Percentiles rank a stretch among this genome's conserved stretches.
Conservation (phyloP, 768 basidiomycete genomes). For the Amanita rubescens region DNA sequence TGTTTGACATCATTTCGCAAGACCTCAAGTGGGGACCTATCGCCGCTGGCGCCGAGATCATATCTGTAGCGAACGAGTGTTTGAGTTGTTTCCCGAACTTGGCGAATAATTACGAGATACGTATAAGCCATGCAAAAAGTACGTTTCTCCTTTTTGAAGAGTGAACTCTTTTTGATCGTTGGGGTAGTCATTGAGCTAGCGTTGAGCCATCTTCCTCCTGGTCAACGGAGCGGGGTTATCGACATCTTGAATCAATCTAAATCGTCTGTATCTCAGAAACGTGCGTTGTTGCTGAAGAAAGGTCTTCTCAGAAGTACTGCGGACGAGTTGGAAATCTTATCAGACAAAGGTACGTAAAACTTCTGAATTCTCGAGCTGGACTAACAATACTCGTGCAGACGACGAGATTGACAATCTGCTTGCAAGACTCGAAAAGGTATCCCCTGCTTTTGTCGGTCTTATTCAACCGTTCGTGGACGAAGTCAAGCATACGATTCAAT, state of each 20-base stretch:
- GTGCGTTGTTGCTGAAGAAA: slow-evolving; percentile 59
- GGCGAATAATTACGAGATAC: slow-evolving; percentile 61
- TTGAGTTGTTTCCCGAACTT: slow-evolving; percentile 69
- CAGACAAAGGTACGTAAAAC: slow-evolving; percentile 54
- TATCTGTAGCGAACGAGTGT: slow-evolving; percentile 59
- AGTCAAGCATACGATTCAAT: slow-evolving; percentile 54
- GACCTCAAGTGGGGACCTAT: slow-evolving; percentile 56
- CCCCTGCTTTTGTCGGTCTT: slow-evolving; percentile 41
- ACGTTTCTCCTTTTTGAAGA: slow-evolving; percentile 14
- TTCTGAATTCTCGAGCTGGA: too few species aligned
- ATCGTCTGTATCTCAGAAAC: slow-evolving; percentile 60
- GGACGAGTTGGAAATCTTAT: slow-evolving; percentile 69
- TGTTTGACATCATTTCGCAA: slow-evolving; percentile 79
- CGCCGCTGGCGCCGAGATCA: slow-evolving; percentile 69
- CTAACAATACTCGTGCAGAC: slow-evolving; percentile 33
- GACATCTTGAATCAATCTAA: slow-evolving; percentile 64
- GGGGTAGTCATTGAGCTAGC: slow-evolving; percentile 57
- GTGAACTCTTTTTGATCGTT: not conserved
- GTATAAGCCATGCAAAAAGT: slow-evolving; percentile 76
- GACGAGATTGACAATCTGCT: slow-evolving; percentile 55
- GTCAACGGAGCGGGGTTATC: slow-evolving; percentile 46
- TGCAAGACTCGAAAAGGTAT: slow-evolving; percentile 50
- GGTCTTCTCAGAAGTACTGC: slow-evolving; percentile 58
- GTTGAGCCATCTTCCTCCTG: slow-evolving; percentile 53
- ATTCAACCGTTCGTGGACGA: slow-evolving; percentile 51